phyloP scores from a whole-genome alignment of 148 eudicot species.

The Fallopia convolvulus region DNA sequence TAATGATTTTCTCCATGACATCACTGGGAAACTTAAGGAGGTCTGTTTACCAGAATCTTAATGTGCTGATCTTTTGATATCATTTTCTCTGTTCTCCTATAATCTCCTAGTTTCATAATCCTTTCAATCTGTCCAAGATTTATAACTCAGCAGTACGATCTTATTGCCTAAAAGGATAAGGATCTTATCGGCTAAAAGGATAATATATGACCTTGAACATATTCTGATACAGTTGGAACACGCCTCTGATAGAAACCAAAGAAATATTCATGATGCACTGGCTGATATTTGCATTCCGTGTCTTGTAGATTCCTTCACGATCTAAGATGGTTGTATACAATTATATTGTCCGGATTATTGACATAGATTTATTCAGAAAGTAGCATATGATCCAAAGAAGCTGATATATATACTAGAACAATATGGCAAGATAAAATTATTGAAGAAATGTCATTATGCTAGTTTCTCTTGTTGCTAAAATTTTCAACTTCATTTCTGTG shows the following conservation, averaged over 20 bases:
- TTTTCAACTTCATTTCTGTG: conserved; percentile 11
- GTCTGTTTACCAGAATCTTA: conserved; percentile 18
- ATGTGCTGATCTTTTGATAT: background rate
- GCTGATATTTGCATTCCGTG: no score
- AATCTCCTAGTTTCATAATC: background rate
- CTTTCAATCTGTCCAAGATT: background rate
- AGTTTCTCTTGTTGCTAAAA: background rate
- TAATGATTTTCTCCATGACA: conserved; percentile 73
- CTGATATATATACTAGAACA: background rate
- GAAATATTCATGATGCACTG: background rate
- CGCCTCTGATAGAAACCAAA: no score
- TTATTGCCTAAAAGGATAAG: no score
- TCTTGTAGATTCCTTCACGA: background rate
- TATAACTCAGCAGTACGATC: background rate
- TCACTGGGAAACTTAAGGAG: conserved; percentile 83
- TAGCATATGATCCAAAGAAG: background rate
- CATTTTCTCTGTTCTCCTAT: background rate
- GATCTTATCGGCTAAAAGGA: no score
- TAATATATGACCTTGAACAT: no score
- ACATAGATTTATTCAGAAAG: background rate
- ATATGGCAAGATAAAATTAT: background rate
- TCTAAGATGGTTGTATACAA: background rate
- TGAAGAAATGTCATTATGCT: background rate
- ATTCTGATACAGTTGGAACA: no score
- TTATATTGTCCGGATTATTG: background rate